Base-by-base conservation (phyloP, 176 grass and related monocot genomes). In the Areca catechu region DNA sequence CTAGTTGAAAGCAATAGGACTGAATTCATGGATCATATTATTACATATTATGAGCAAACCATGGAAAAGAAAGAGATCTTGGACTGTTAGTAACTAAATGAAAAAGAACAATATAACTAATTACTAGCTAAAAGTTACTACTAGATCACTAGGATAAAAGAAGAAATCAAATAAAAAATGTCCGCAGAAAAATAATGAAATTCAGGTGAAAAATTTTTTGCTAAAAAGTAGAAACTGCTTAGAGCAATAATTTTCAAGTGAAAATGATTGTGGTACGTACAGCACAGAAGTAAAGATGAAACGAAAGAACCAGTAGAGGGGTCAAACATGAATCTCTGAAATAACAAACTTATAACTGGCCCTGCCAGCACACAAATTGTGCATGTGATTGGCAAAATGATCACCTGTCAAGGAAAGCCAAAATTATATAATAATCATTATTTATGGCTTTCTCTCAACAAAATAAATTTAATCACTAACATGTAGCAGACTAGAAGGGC, bases 341-440 rank as follows among this genome's bases (percentile, higher is more conserved):
- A 60, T 60, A 60, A 18, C 57, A 60, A 15, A 27, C 5, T 17
- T 14, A 60, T 24, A 27, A 60, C 28, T 6, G 57, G 57, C 5
- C 25, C 57, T 19, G 57, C 57, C 57, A 60, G 24, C 57, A 60
- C 57, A 60, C 24, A 60, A 30, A 34, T 28, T 14, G 21, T 60
- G 57, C 57, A 29, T 7, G 57, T 60, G n/a, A 60, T 24, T 60
- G 57, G 57, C 57, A 60, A 18, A 34, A 29, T 60, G 17, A 60
- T 60, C 16, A 60, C 16, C 57, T 60, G 57, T 24, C 16, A 27
- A 6, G 16, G n/a, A 34, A 22, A 18, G 5, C 15, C 5, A 34
- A 60, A 3, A 6, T 10, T 22, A 55, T 10, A 29, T 15, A 18
- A 60, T 60, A 30, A 60, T 30, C 28, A 60, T 16, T 34, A 17